Conservation (phyloP, 805 yeast genomes). For the Grigorovia jiainica region DNA sequence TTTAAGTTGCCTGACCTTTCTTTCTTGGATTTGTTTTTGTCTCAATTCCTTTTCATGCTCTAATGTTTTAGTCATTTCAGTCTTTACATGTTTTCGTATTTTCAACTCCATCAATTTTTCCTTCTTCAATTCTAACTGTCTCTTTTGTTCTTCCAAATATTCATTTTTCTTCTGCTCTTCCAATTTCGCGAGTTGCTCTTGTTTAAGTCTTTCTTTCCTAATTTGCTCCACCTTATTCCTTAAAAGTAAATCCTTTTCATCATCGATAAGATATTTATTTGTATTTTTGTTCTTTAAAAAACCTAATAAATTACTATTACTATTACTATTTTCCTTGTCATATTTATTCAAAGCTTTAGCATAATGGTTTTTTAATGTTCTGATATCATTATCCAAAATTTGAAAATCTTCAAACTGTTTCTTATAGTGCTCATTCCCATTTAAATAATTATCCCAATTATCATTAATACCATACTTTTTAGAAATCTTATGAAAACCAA, state of each 20-base stretch:
- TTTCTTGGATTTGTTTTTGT: conserved; percentile 1
- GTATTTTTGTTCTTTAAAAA: conserved; percentile 6
- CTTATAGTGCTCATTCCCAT: conserved; percentile 9
- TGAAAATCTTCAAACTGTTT: conserved; percentile 18
- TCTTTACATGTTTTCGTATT: conserved; percentile 20
- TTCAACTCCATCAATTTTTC: conserved; percentile 17
- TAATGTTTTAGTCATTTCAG: conserved; percentile 13
- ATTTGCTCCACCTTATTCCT: conserved; percentile 18
- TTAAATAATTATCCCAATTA: conserved; percentile 8
- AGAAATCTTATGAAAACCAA: conserved; percentile 19
- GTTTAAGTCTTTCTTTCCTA: conserved; percentile 12
- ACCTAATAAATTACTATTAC: neutral
- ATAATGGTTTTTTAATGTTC: conserved; percentile 12
- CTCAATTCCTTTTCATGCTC: conserved; percentile 9
- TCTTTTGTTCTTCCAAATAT: conserved; percentile 6
- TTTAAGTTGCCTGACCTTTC: conserved; percentile 4
- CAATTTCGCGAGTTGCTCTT: conserved; percentile 4
- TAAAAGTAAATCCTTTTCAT: conserved; percentile 15
- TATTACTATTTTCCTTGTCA: neutral
- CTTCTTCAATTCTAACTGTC: conserved; percentile 11
- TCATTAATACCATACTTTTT: conserved; percentile 11
- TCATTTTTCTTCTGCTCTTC: conserved; percentile 1
- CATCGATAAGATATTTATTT: conserved; percentile 5
- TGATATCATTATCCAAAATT: conserved; percentile 24
- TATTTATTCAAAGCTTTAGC: neutral